Evolutionary conservation across 257 asterid species (phyloP).

Genomic region (Plantago elongata): DNA sequence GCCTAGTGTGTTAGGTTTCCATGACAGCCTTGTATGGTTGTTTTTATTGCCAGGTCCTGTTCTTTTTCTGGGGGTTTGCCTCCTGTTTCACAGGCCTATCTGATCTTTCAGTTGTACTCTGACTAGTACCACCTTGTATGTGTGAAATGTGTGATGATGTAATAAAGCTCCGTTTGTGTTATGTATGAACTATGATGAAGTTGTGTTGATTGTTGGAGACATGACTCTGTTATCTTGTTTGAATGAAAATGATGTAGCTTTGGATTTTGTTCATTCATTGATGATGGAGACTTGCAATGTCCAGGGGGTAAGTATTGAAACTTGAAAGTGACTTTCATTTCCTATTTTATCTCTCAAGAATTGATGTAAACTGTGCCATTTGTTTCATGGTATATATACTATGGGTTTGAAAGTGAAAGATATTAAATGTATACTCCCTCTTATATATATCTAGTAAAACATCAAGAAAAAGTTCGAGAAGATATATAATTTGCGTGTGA

Average conservation of each 20-base stretch:
- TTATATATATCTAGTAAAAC: too few relatives aligned
- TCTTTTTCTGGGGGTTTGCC: conserved; percentile 38
- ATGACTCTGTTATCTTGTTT: not conserved
- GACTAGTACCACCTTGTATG: conserved; percentile 18
- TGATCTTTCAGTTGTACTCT: conserved; percentile 28
- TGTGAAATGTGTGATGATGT: conserved; percentile 19
- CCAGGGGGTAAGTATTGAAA: not conserved
- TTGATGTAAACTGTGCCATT: too few relatives aligned
- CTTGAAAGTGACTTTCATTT: not conserved
- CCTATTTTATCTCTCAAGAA: too few relatives aligned
- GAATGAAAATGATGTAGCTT: not conserved
- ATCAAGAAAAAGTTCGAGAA: too few relatives aligned
- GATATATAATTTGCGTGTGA: too few relatives aligned
- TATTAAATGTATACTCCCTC: too few relatives aligned
- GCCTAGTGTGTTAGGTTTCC: conserved; percentile 32
- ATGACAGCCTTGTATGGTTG: conserved; percentile 28
- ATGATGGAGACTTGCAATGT: too few relatives aligned
- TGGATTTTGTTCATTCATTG: not conserved
- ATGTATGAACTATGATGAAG: not conserved
- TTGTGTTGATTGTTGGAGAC: not conserved
- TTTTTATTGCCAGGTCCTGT: conserved; percentile 30
- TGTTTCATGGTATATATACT: too few relatives aligned
- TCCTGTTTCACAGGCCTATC: conserved; percentile 35
- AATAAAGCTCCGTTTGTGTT: conserved; percentile 13
- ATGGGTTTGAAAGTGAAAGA: too few relatives aligned